Conservation (phyloP, 2,329 filamentous ascomycete species). For the Zymoseptoria ardabiliae region DNA sequence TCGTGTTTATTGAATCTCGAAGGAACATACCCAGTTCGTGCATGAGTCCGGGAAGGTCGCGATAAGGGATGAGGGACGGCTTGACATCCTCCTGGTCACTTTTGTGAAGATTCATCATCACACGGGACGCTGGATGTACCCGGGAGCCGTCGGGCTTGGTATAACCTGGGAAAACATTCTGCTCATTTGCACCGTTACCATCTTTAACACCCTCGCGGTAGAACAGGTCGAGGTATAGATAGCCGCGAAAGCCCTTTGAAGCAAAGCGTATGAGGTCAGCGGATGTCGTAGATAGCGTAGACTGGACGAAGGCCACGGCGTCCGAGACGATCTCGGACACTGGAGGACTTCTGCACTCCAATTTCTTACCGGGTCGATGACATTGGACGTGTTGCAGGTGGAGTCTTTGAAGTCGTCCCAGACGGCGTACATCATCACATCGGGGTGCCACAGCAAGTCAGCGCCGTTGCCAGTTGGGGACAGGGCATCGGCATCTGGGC, state of each 20-base stretch:
- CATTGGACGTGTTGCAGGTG: background rate
- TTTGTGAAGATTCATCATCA: slow-evolving; percentile 6
- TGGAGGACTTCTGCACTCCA: too few species aligned
- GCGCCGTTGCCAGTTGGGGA: slow-evolving; percentile 31
- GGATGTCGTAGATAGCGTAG: too few species aligned
- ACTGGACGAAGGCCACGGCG: too few species aligned
- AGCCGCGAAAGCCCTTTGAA: slow-evolving; percentile 5
- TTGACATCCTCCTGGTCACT: background rate
- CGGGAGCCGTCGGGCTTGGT: slow-evolving; percentile 1
- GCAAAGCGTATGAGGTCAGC: too few species aligned
- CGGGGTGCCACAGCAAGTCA: slow-evolving; percentile 8
- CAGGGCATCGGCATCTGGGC: slow-evolving; percentile 53
- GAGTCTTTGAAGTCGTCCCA: slow-evolving; percentile 4
- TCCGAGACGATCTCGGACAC: too few species aligned
- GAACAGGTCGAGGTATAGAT: slow-evolving; percentile 12
- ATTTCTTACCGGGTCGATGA: background rate
- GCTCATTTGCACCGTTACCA: background rate
- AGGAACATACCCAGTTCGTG: slow-evolving; percentile 4
- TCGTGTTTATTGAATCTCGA: too few species aligned
- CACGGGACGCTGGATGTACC: slow-evolving; percentile 4
- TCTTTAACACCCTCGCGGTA: background rate
- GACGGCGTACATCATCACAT: slow-evolving; percentile 10
- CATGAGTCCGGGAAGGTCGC: slow-evolving; percentile 3
- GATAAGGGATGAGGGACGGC: slow-evolving; percentile 5
- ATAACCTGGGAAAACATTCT: slow-evolving; percentile 5